phyloP scores from a whole-genome alignment of 768 basidiomycete genomes.

The Terana coerulea region DNA sequence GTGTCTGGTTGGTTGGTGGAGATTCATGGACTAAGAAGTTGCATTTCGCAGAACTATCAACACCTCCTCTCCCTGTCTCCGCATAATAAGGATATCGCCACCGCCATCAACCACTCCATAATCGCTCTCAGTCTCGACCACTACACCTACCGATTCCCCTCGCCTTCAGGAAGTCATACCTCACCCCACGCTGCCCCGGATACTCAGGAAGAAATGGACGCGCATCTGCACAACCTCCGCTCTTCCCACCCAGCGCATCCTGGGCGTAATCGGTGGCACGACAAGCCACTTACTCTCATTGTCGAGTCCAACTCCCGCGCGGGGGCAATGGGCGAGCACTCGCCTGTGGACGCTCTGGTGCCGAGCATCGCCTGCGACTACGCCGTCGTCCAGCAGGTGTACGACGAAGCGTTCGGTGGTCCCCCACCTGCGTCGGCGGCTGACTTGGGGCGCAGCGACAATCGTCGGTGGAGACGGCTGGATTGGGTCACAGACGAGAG shows the following conservation, averaged over 20 bases:
- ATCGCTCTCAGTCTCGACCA: conserved; percentile 82
- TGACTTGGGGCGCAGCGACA: background rate
- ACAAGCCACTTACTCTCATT: conserved; percentile 80
- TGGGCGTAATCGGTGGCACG: conserved; percentile 76
- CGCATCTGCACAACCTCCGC: conserved; percentile 73
- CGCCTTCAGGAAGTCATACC: background rate
- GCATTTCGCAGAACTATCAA: conserved; percentile 56
- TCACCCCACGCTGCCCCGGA: conserved; percentile 19
- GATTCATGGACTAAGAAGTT: background rate
- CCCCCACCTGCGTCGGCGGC: background rate
- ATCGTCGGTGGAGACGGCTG: conserved; percentile 52
- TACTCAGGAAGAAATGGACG: conserved; percentile 44
- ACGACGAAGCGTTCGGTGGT: conserved; percentile 38
- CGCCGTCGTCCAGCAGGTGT: conserved; percentile 65
- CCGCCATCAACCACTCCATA: conserved; percentile 67
- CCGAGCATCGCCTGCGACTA: conserved; percentile 87
- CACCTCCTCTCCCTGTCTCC: conserved; percentile 66
- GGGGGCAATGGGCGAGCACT: conserved; percentile 88
- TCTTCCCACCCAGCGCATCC: conserved; percentile 51
- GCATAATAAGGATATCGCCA: conserved; percentile 54
- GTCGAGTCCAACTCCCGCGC: conserved; percentile 85
- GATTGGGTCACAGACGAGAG: conserved; percentile 72
- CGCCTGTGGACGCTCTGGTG: conserved; percentile 84
- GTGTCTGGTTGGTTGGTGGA: conserved; percentile 14
- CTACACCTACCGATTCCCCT: conserved; percentile 32